Evolutionary conservation across 768 basidiomycete species (phyloP), one percentile per base, ranked within the genome.

Genomic region (Lactarius vividus): DNA sequence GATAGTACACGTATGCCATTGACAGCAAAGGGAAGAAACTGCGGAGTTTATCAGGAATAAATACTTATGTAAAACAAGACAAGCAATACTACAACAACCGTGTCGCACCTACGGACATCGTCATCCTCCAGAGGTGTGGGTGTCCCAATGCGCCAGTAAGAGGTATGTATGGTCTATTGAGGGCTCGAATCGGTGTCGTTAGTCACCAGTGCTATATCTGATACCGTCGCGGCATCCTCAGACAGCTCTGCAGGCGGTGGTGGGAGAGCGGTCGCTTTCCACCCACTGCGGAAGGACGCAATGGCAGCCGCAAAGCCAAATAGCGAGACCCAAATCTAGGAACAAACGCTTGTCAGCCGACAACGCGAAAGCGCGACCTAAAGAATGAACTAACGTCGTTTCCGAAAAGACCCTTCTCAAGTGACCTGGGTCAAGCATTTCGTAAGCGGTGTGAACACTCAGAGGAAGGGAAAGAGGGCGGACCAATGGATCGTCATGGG

Each of bases 401-500:
- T 59, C 65, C 49, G 52, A 71, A 71, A 15, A 71, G 15, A 9
- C 66, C 70, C 20, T 62, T 68, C 57, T 65, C 61, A 10, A 71
- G 63, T 5, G 69, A 71, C 66, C 65, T 70, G 15, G 1, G 18
- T n/a, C 11, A 42, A 18, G 18, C 28, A 15, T 40, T 40, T 39
- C 37, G 37, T 39, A 23, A n/a, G 10, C 11, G 64, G 54, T 35
- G 29, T 9, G 26, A 33, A 4, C 5, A 15, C 8, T 7, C 7
- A 23, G 4, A 8, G 8, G 20, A n/a, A 10, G 11, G 44, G 18
- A 9, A 31, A 42, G 31, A 67, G 29, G 57, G 18, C 84, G 61
- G 69, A 92, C 94, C 92, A 94, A 74, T 96, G 94, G 63, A 93
- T 75, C 2, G 93, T 91, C 58, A 92, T 74, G 4, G 93, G 94